Base-by-base conservation (phyloP, 768 basidiomycete species). In the Mycena indigotica region DNA sequence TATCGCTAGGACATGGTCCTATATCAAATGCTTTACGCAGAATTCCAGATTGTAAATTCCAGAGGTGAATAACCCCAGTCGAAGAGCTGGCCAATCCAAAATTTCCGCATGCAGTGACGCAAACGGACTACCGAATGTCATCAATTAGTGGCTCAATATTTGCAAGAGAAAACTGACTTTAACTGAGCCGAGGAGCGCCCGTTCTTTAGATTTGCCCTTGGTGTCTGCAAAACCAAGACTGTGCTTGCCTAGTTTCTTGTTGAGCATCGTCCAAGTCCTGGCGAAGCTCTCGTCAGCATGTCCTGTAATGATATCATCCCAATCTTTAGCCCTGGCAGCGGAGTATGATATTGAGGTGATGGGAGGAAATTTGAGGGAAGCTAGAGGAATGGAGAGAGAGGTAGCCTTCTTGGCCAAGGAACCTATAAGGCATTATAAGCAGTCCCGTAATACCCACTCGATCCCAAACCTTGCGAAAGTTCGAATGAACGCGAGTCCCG, bases 1-100 rank as follows among this genome's bases (percentile, higher is more conserved):
- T 80, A 59, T 84, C 84, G 21, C 79, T 71, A 23, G 89, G 88
- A 66, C 81, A 83, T 21, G 80, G 71, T 0, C 88, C 89, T 23
- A 96, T 67, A 58, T 79, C 75, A 69, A 91, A 98, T 1, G 81
- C 79, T 73, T 89, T 91, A 44, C 96, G 81, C 64, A 84, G 83
- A 56, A 95, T 82, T 1, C 97, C 97, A 3, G 91, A 94, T 72
- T 99, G 96, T 86, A 99, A 86, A 69, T 98, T 99, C 90, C 93
- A 98, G 88, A 95, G 88, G 56, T 85, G 72, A 35, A 98, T 89
- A 24, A 80, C 80, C 2, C 92, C 91, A 0, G 84, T 87, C 2
- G 91, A 91, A 1, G 89, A 89, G 24, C 93, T 86, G 3, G 85
- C 93, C 12, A 98, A 71, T 26, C 91, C 93, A 68, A 98, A 99